Evolutionary conservation across 139 green algal species (phyloP), one percentile per base, ranked within the genome.

Genomic region (Parachlorella kessleri): DNA sequence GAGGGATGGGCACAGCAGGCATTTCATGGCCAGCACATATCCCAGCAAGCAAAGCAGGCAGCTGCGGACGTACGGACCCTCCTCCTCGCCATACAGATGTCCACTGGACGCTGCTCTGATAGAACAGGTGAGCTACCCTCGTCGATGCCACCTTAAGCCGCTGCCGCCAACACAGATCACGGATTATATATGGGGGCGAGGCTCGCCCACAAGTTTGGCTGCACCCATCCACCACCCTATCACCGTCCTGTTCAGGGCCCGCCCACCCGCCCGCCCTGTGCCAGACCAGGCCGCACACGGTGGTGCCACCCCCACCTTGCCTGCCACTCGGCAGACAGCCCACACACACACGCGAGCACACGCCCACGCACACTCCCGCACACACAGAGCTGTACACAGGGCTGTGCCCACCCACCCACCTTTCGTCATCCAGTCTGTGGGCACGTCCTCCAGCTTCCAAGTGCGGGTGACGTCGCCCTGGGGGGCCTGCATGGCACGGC

Each of bases 391-490:
- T 32, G 24, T n/a, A 59, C 2, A 37, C 24, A 74, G 37, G 48
- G 21, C 63, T 9, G 28, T 35, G 63, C 23, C 14, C 28, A 35
- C 63, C 32, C 4, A 40, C 1, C 21, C 18, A 63, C 30, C 68
- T 14, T 8, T 66, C 24, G 55, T 67, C 35, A 68, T 76, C 21
- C 40, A 55, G 41, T 86, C 71, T 18, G 42, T 55, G 40, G 80
- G 55, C 8, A 84, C 64, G 3, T 65, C 59, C 55, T 79, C 23
- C 75, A 90, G 71, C 28, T 54, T 67, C 72, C 72, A 90, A 3
- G 70, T 83, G 41, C 83, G 83, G 36, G 74, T 75, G n/a, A 86
- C 37, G 63, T 89, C 76, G 36, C 85, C 77, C 38, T 54, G 53
- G 23, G 84, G 75, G 14, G 48, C 40, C 74, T 80, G 74, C 39